A percentile compares a stretch with the other conserved stretches of the same genome.
phyloP scores from a whole-genome alignment of 2,329 filamentous ascomycete species.

The Microsporum ferrugineum region DNA sequence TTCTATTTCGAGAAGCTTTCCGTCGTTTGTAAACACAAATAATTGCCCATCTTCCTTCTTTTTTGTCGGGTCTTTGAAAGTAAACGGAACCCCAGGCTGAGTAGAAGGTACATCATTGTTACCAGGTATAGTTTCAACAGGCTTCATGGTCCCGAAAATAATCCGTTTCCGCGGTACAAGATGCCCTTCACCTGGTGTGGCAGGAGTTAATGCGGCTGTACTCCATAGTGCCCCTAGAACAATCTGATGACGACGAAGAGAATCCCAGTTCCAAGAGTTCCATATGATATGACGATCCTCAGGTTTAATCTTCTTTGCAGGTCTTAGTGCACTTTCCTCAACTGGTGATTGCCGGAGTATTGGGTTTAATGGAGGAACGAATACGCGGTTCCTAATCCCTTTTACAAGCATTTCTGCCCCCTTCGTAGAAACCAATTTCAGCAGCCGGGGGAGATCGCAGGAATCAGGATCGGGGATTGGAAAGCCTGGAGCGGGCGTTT shows the following conservation, averaged over 20 bases:
- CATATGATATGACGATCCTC: slow-evolving; percentile 54
- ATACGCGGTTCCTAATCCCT: slow-evolving; percentile 51
- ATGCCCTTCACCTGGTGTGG: slow-evolving; percentile 1
- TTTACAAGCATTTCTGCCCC: slow-evolving; percentile 61
- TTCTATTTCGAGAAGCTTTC: slow-evolving; percentile 26
- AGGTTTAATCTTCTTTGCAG: slow-evolving; percentile 64
- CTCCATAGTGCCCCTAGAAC: slow-evolving; percentile 60
- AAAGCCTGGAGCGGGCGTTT: slow-evolving; percentile 50
- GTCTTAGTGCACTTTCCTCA: slow-evolving; percentile 27
- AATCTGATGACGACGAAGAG: slow-evolving; percentile 45
- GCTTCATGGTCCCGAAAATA: slow-evolving; percentile 29
- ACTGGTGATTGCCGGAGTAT: slow-evolving; percentile 15
- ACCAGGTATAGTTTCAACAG: slow-evolving; percentile 20
- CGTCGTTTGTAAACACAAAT: slow-evolving; percentile 29
- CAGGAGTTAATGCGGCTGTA: slow-evolving; percentile 15
- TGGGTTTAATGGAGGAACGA: slow-evolving; percentile 49
- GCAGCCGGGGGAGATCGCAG: slow-evolving; percentile 42
- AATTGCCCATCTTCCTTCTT: slow-evolving; percentile 20
- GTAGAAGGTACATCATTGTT: slow-evolving; percentile 20
- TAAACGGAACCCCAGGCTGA: slow-evolving; percentile 29
- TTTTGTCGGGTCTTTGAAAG: slow-evolving; percentile 14
- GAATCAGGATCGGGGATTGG: slow-evolving; percentile 36
- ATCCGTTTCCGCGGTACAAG: slow-evolving; percentile 24
- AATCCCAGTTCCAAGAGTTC: slow-evolving; percentile 40
- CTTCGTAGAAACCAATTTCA: slow-evolving; percentile 45